These are phyloP conservation scores for Saturnispora besseyi DNA, from an alignment of 805 yeast species.

Conservation along the genomic window DNA sequence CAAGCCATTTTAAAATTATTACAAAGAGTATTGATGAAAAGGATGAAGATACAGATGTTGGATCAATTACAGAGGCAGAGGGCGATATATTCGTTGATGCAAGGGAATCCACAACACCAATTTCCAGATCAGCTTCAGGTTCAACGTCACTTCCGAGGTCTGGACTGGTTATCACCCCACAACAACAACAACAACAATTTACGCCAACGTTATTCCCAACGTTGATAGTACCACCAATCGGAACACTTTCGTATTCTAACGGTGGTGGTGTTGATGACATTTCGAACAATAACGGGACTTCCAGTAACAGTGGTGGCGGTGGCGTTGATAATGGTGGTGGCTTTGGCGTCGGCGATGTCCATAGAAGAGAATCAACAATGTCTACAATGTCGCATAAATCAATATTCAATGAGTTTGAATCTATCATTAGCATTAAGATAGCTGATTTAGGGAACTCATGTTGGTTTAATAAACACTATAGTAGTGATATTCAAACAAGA, in stretches of 20 bases:
- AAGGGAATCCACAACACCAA: neutral
- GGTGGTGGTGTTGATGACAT: no score
- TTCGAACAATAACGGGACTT: neutral
- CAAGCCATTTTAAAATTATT: neutral
- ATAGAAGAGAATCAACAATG: slow-evolving; percentile 27
- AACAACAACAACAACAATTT: neutral
- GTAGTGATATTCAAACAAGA: slow-evolving; percentile 61
- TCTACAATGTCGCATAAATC: slow-evolving; percentile 11
- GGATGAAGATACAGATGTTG: slow-evolving; percentile 5
- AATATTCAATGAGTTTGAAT: slow-evolving; percentile 22
- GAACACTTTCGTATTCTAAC: no score
- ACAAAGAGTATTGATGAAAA: neutral
- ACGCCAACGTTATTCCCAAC: neutral
- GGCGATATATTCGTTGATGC: slow-evolving; percentile 5
- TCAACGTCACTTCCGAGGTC: neutral
- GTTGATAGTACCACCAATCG: no score
- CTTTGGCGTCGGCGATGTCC: neutral
- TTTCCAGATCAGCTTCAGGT: neutral
- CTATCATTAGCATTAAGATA: slow-evolving; percentile 40
- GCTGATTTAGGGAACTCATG: slow-evolving; percentile 70
- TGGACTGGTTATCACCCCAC: neutral
- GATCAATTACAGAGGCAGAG: slow-evolving; percentile 5
- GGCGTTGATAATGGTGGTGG: neutral
- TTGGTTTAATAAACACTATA: slow-evolving; percentile 52
- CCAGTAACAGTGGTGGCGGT: neutral